Conservation (phyloP, 257 asterid genomes). For the Solanum boliviense region DNA sequence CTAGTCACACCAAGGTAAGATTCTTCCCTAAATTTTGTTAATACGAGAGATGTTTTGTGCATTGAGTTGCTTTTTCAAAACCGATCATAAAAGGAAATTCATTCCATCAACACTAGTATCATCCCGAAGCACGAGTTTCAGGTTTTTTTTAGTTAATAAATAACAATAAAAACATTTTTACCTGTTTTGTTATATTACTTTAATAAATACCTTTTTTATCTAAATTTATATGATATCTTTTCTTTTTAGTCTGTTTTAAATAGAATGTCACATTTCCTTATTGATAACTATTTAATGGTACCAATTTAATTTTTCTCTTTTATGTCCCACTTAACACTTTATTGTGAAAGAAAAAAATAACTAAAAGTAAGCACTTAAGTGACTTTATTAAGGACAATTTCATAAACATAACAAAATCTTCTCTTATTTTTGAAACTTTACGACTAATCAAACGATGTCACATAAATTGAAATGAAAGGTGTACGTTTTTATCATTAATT, state of each 20-base stretch:
- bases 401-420: not conserved
- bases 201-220: not conserved
- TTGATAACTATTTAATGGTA: not conserved
- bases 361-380: not conserved
- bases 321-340: not conserved
- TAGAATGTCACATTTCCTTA: not conserved
- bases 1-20: not conserved
- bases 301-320: not conserved
- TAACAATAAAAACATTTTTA: too few species aligned
- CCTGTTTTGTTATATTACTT: too few species aligned
- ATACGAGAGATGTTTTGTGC: not conserved
- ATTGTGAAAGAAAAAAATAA: not conserved
- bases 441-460: rapidly evolving
- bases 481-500: not conserved
- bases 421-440: not conserved
- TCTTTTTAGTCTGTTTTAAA: not conserved
- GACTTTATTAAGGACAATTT: not conserved
- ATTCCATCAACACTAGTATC: not conserved
- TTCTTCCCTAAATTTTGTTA: too few species aligned
- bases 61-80: not conserved
- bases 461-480: not conserved
- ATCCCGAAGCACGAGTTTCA: not conserved
- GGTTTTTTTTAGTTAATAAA: too few species aligned
- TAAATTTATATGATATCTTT: not conserved
- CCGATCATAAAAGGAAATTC: too few species aligned